Conservation (phyloP, 78 protist genomes). For the Diacronema lutheri region DNA sequence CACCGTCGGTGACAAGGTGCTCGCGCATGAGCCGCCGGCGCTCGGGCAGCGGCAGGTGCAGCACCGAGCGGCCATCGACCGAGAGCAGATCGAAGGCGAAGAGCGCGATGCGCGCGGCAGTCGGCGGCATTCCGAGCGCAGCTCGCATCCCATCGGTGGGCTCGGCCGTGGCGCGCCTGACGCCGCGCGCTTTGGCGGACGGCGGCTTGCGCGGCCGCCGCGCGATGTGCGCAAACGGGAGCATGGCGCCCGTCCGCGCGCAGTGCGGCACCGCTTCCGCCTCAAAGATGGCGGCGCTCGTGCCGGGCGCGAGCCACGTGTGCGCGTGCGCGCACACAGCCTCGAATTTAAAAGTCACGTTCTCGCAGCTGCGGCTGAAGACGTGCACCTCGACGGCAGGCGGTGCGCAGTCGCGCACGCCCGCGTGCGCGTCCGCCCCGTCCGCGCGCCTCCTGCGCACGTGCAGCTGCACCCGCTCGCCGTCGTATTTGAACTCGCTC, state of each 20-base stretch:
- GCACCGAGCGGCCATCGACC: conserved; percentile 78
- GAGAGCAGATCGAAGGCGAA: conserved; percentile 95
- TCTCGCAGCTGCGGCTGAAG: conserved; percentile 78
- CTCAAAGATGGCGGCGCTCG: conserved; percentile 48
- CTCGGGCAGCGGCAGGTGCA: background rate
- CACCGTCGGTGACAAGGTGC: conserved; percentile 10
- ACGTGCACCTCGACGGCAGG: background rate
- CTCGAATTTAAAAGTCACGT: conserved; percentile 83
- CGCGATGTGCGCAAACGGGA: conserved; percentile 80
- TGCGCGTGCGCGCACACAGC: too few relatives aligned
- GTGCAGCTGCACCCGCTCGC: conserved; percentile 18
- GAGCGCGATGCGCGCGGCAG: conserved; percentile 68
- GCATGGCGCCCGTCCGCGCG: conserved; percentile 43
- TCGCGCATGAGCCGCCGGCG: conserved; percentile 35
- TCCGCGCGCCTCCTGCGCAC: too few relatives aligned
- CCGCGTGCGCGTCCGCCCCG: too few relatives aligned
- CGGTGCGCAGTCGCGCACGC: too few relatives aligned
- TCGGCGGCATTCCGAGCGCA: too few relatives aligned
- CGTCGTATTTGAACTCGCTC: conserved; percentile 97
- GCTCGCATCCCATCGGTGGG: too few relatives aligned
- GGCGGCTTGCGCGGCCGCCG: conserved; percentile 79
- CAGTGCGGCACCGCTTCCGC: conserved; percentile 93
- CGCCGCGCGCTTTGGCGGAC: conserved; percentile 53
- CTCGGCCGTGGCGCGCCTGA: conserved; percentile 52
- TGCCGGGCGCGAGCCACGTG: too few relatives aligned